A percentile compares a stretch with the other conserved stretches of the same genome.
These are phyloP conservation scores for Warburgia ugandensis DNA, from an alignment of 164 flowering plant genomes.

Conservation along the genomic window DNA sequence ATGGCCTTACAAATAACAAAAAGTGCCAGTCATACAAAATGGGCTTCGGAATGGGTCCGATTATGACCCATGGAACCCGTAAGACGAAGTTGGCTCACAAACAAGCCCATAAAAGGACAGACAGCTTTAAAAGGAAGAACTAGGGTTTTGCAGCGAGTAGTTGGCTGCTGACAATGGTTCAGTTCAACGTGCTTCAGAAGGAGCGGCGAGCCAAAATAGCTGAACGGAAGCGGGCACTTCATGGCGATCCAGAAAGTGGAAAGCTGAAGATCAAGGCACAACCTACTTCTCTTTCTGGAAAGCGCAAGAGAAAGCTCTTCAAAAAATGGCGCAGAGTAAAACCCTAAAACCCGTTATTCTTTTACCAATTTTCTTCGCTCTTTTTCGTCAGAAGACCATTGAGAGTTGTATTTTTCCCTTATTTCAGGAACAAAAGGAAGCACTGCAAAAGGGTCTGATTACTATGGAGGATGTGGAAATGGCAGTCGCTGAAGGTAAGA, in stretches of 20 bases:
- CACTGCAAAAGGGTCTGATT: slow-evolving; percentile 47
- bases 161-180: slow-evolving; percentile 35
- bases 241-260: slow-evolving; percentile 66
- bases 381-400: neutral
- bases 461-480: slow-evolving; percentile 75
- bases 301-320: slow-evolving; percentile 80
- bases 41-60: too few relatives aligned
- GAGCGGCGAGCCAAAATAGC: slow-evolving; percentile 36
- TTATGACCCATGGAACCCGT: too few relatives aligned
- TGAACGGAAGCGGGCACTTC: slow-evolving; percentile 45
- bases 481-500: slow-evolving; percentile 61
- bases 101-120: too few relatives aligned
- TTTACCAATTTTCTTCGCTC: neutral
- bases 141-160: neutral
- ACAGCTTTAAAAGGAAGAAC: too few relatives aligned
- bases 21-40: too few relatives aligned
- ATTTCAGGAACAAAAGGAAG: slow-evolving; percentile 77
- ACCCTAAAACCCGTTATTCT: slow-evolving; percentile 6
- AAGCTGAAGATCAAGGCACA: slow-evolving; percentile 61
- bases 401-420: neutral
- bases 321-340: slow-evolving; percentile 76
- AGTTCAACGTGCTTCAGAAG: slow-evolving; percentile 79
- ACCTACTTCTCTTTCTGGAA: slow-evolving; percentile 58
- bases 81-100: too few relatives aligned
- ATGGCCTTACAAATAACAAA: too few relatives aligned